Conservation (phyloP, 768 basidiomycete species). For the Psilocybe cubensis region DNA sequence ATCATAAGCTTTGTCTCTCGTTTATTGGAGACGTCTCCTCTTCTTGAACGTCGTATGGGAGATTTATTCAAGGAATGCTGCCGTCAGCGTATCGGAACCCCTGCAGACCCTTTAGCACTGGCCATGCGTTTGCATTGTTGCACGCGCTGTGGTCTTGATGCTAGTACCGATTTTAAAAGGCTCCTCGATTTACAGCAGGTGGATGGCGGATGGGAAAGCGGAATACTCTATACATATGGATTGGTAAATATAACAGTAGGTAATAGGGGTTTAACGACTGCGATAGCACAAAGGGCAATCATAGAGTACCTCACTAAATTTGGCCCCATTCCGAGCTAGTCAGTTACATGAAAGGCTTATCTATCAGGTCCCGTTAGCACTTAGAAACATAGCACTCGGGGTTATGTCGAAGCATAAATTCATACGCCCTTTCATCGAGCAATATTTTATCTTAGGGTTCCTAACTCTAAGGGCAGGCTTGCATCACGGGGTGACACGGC, state of each 20-base stretch:
- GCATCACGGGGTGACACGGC: too few species aligned
- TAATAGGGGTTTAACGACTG: slow-evolving; percentile 44
- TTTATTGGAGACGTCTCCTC: not conserved
- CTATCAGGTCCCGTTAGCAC: too few species aligned
- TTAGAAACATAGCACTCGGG: too few species aligned
- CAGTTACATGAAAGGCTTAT: too few species aligned
- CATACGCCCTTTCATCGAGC: too few species aligned
- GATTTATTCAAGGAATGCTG: slow-evolving; percentile 32
- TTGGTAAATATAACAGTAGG: slow-evolving; percentile 34
- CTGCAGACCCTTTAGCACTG: slow-evolving; percentile 30
- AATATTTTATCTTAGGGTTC: too few species aligned
- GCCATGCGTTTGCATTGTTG: slow-evolving; percentile 44
- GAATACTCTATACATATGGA: slow-evolving; percentile 42
- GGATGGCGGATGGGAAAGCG: slow-evolving; percentile 43
- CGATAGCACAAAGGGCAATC: slow-evolving; percentile 26
- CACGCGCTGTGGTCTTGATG: slow-evolving; percentile 25
- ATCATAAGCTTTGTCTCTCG: not conserved
- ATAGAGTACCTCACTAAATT: not conserved
- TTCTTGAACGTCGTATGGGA: slow-evolving; percentile 24
- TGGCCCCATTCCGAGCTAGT: too few species aligned
- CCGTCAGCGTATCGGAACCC: slow-evolving; percentile 37
- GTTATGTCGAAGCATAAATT: too few species aligned
- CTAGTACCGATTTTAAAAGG: slow-evolving; percentile 30
- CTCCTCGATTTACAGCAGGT: slow-evolving; percentile 36
- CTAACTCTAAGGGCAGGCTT: too few species aligned